Base-by-base conservation (phyloP, 2,329 filamentous ascomycete genomes). In the Cladosporium sphaerospermum region DNA sequence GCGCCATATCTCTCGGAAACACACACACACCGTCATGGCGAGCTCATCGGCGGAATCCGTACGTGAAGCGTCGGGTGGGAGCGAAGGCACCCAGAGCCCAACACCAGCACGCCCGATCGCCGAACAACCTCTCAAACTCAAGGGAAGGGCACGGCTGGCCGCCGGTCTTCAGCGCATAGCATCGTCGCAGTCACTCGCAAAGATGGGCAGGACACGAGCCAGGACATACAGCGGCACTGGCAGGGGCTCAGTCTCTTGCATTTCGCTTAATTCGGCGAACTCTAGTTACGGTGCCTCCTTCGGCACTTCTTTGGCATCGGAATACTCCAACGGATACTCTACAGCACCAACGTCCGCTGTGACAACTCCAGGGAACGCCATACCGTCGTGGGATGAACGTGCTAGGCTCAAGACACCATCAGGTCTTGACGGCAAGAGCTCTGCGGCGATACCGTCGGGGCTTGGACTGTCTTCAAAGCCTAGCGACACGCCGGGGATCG, bases 91-190 rank as follows among this genome's bases (percentile, higher is more conserved):
- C 14, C 48, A 55, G 9, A 59, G 33, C 52, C 70, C 45, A 62
- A 64, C 49, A 63, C 14, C 1, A 39, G 11, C 46, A 49, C 46
- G 23, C 5, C 19, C 19, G 9, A 13, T 33, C 19, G 13, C 45
- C 19, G 63, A 71, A 50, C 68, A 66, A 14, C 68, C 61, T 48
- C 75, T 74, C 23, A 89, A 85, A 69, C 75, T 80, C 53, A 89
- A 84, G 67, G 80, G 82, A 50, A 81, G 86, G 44, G 82, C 84
- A 62, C 82, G 84, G 55, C 71, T 95, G 33, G 74, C 95, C 14
- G 83, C 84, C 57, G 82, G 84, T 32, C 78, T 95, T 45, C 85
- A 92, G 57, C 84, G 88, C 54, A 92, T 95, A 64, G 85, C 88
- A 9, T 95, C 89, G 0, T 89, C 85, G 6, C 84, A 87, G 1